Percentiles rank a stretch among this genome's conserved stretches.
Conservation (phyloP, 169 alveolate genomes). For the Eimeria necatrix region DNA sequence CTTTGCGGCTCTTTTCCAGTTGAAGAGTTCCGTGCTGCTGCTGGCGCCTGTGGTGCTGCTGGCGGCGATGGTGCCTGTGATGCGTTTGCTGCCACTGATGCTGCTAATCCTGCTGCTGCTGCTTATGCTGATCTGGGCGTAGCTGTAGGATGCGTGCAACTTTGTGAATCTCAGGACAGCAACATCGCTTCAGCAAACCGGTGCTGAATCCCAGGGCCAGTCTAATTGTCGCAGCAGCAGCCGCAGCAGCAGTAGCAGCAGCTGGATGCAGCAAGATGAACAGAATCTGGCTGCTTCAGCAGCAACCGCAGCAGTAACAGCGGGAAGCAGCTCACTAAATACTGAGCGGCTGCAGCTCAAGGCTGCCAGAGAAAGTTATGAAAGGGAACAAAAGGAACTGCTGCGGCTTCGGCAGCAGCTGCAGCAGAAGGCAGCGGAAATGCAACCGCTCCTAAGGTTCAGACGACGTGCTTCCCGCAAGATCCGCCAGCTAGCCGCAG, state of each 20-base stretch:
- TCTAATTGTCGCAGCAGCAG: background rate
- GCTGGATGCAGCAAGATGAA: background rate
- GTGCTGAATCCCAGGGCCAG: background rate
- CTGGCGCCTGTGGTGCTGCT: constrained; percentile 34
- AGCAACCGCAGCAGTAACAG: background rate
- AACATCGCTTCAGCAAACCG: background rate
- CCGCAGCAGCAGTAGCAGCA: constrained; percentile 40
- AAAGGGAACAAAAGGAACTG: background rate
- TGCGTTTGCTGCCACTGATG: background rate
- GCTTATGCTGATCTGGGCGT: background rate
- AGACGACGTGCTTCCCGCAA: background rate
- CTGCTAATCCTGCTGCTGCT: constrained; percentile 26
- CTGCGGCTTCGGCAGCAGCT: constrained; percentile 33
- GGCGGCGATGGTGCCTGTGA: background rate
- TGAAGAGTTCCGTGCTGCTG: background rate
- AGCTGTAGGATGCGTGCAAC: background rate
- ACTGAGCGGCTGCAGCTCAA: background rate
- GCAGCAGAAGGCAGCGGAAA: constrained; percentile 2
- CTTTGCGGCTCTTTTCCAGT: background rate
- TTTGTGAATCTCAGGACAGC: background rate
- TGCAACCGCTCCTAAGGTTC: background rate
- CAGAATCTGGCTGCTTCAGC: background rate
- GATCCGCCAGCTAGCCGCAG: constrained; percentile 14
- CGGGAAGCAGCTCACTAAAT: background rate
- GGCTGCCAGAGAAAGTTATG: constrained; percentile 2